Percentiles rank a stretch among this genome's conserved stretches.
These are phyloP conservation scores for Mucor ambiguus DNA, from an alignment of 371 early-diverging fungal species.

Conservation along the genomic window DNA sequence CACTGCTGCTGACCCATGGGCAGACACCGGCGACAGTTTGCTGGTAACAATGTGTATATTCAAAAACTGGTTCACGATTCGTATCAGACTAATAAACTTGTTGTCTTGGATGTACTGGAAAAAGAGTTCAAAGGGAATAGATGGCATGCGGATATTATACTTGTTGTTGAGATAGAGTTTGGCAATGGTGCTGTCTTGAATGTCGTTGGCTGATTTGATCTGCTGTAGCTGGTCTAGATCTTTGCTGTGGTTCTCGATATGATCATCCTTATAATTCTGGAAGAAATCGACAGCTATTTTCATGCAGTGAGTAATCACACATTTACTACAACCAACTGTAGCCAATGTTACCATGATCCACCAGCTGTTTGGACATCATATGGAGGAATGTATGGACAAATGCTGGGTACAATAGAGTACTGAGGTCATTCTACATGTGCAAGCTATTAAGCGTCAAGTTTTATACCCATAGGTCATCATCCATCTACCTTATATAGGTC, in stretches of 20 bases:
- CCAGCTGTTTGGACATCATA: constrained; percentile 65
- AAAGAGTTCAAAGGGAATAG: constrained; percentile 92
- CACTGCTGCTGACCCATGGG: constrained; percentile 18
- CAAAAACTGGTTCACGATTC: constrained; percentile 95
- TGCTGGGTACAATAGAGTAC: constrained; percentile 88
- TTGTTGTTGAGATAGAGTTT: constrained; percentile 83
- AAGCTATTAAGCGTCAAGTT: background rate
- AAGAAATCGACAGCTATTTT: constrained; percentile 65
- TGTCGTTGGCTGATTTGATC: constrained; percentile 76
- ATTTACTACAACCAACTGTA: background rate
- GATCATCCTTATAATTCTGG: constrained; percentile 75
- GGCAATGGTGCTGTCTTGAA: constrained; percentile 82
- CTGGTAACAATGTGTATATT: constrained; percentile 65
- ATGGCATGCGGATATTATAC: constrained; percentile 88
- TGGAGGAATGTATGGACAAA: constrained; percentile 96
- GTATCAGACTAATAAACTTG: constrained; percentile 82
- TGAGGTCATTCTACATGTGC: constrained; percentile 75
- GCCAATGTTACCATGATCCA: constrained; percentile 62
- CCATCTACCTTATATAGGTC: constrained; percentile 83
- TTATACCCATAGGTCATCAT: too few species aligned
- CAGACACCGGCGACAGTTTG: constrained; percentile 26
- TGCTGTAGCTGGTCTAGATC: constrained; percentile 69
- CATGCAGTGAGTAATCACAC: background rate
- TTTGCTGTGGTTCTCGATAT: constrained; percentile 69
- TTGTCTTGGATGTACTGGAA: constrained; percentile 94